These are phyloP conservation scores for Clonostachys byssicola DNA, from an alignment of 2,329 filamentous ascomycete species.

Conservation along the genomic window DNA sequence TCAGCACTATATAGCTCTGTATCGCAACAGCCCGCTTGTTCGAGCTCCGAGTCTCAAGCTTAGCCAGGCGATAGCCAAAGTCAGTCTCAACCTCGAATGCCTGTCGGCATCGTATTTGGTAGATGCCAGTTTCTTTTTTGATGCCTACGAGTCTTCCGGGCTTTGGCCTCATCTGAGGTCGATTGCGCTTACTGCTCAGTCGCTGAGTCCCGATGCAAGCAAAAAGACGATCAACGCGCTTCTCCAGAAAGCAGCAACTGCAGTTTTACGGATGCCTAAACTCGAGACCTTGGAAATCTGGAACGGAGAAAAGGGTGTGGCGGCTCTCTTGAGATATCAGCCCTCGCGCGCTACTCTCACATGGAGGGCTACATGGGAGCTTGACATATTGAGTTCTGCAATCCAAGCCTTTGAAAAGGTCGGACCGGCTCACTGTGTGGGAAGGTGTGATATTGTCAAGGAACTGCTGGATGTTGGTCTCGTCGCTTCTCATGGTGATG, in stretches of 20 bases:
- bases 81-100: constrained; percentile 17
- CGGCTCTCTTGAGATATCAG: constrained; percentile 14
- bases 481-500: constrained; percentile 22
- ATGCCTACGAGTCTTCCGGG: constrained; percentile 10
- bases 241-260: constrained; percentile 15
- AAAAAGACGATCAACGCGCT: constrained; percentile 10
- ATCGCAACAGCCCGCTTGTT: constrained; percentile 5
- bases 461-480: constrained; percentile 8
- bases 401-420: constrained; percentile 11
- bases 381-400: constrained; percentile 2
- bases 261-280: constrained; percentile 18
- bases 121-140: constrained; percentile 23
- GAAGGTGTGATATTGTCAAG: not conserved
- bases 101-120: constrained; percentile 23
- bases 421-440: not conserved
- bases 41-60: constrained; percentile 13
- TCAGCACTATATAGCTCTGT: constrained; percentile 11
- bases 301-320: constrained; percentile 16
- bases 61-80: constrained; percentile 17
- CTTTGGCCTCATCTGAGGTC: constrained; percentile 20
- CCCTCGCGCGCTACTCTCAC: constrained; percentile 5
- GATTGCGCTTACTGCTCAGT: constrained; percentile 20
- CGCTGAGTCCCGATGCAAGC: constrained; percentile 10
- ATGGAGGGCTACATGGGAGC: constrained; percentile 6
- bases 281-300: constrained; percentile 23